Base-by-base conservation (phyloP, 164 flowering plant genomes). In the Vitis riparia region DNA sequence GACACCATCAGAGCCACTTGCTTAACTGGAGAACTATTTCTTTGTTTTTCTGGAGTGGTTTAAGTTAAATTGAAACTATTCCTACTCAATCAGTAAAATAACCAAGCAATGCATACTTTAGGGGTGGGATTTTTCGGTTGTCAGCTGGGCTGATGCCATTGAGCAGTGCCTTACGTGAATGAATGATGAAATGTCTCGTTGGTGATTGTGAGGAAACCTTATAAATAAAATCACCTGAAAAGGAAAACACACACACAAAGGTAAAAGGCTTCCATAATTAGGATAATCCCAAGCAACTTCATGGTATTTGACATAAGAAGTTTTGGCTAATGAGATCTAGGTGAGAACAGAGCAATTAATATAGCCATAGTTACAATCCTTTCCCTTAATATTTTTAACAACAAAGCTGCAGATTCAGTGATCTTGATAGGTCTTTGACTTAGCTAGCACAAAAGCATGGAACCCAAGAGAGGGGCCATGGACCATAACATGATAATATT, bases 111-210 rank as follows among this genome's bases (percentile, higher is more conserved):
- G 64, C 92, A 47, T 87, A 96, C 99, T 91, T 91, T 67, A 93
- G 77, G 8, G 97, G 97, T 66, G 99, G 99, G 77, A 95, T 78
- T 77, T 72, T 86, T 72, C 99, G 87, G 76, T 95, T 95, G 55
- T 88, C 91, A 68, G 93, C 90, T 66, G 99, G 99, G 72, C 96
- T 93, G 60, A 95, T 80, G 71, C 99, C 99, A 85, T 84, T 91
- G 30, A 95, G 92, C 63, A 95, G 78, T 59, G 99, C 99, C 79
- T 95, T 95, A 57, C 98, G 83, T 29, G 99, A 86, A 74, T 96
- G 99, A 77, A 96, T 86, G 47, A 96, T 85, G 76, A 93, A 93
- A 87, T 93, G 98, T 77, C 83, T 89, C 59, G 97, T 88, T 76
- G 99, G 97, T 55, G 99, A 95, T 49, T 67, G 85, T 53, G 99